A percentile compares a stretch with the other conserved stretches of the same genome.
Conservation (phyloP, 2,329 filamentous ascomycete genomes). For the Hypoxylon sp. region DNA sequence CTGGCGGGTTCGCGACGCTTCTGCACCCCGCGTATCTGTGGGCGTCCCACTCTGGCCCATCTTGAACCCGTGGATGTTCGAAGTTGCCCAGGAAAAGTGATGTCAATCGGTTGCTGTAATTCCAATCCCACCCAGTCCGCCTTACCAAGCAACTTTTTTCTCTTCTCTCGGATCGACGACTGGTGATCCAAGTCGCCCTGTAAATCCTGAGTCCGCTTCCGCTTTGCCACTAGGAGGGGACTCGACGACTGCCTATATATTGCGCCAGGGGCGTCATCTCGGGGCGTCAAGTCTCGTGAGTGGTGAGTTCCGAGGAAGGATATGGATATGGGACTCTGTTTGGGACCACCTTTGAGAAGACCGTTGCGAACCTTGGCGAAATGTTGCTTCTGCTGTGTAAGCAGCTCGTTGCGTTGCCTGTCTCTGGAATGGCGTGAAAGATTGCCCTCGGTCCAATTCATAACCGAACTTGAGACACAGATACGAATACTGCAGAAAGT, state of each 20-base stretch:
- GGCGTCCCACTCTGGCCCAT: conserved; percentile 42
- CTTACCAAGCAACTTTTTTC: conserved; percentile 50
- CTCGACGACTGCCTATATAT: conserved; percentile 36
- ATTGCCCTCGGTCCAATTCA: conserved; percentile 66
- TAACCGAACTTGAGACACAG: conserved; percentile 38
- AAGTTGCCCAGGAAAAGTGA: conserved; percentile 47
- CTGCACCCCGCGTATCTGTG: conserved; percentile 18
- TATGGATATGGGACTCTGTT: conserved; percentile 51
- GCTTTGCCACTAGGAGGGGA: conserved; percentile 32
- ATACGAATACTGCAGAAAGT: conserved; percentile 38
- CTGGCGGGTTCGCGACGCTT: conserved; percentile 19
- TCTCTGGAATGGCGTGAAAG: conserved; percentile 58
- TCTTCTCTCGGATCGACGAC: conserved; percentile 45
- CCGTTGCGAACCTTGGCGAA: conserved; percentile 59
- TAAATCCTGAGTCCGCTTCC: conserved; percentile 26
- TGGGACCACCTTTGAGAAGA: conserved; percentile 46
- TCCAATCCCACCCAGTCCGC: conserved; percentile 54
- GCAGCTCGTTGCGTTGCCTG: conserved; percentile 51
- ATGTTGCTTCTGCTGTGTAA: conserved; percentile 60
- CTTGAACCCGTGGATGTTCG: conserved; percentile 39
- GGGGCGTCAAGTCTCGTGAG: conserved; percentile 11
- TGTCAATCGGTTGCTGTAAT: conserved; percentile 52
- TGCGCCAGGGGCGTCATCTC: conserved; percentile 4
- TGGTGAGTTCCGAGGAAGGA: conserved; percentile 45
- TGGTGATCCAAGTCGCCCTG: conserved; percentile 11